phyloP scores from a whole-genome alignment of 2,329 filamentous ascomycete genomes.

The Amauroascus verrucosus region DNA sequence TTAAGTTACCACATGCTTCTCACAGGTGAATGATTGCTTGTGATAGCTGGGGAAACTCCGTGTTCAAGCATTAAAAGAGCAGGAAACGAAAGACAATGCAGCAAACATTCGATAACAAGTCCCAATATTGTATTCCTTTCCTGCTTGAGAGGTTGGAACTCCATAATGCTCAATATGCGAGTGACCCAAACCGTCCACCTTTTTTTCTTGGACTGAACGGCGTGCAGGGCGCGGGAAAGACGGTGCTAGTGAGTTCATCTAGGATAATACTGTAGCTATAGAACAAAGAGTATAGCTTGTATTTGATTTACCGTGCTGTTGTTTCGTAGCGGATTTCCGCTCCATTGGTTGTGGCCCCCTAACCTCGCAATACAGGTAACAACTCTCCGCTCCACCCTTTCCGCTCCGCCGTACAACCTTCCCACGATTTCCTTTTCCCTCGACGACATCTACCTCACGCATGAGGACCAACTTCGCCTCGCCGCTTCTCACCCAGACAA shows the following conservation, averaged over 20 bases:
- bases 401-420: constrained; percentile 47
- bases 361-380: constrained; percentile 39
- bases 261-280: not conserved
- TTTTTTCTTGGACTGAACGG: constrained; percentile 85
- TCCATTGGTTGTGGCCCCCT: not conserved
- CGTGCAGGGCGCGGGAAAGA: constrained; percentile 86
- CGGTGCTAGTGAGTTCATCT: constrained; percentile 56
- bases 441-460: constrained; percentile 80
- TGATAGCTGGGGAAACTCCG: not conserved
- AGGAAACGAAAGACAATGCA: constrained; percentile 17
- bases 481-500: constrained; percentile 58
- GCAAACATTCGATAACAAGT: constrained; percentile 64
- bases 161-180: constrained; percentile 38
- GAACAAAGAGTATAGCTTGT: not conserved
- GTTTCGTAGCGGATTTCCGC: not conserved
- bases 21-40: not conserved
- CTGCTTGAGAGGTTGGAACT: constrained; percentile 51
- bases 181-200: constrained; percentile 42
- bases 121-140: constrained; percentile 65
- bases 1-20: not conserved
- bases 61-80: not conserved
- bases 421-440: constrained; percentile 65
- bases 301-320: not conserved
- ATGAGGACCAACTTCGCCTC: constrained; percentile 56
- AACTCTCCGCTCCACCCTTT: constrained; percentile 53